phyloP scores from a whole-genome alignment of 345 rosid species.

The Abelmoschus esculentus region DNA sequence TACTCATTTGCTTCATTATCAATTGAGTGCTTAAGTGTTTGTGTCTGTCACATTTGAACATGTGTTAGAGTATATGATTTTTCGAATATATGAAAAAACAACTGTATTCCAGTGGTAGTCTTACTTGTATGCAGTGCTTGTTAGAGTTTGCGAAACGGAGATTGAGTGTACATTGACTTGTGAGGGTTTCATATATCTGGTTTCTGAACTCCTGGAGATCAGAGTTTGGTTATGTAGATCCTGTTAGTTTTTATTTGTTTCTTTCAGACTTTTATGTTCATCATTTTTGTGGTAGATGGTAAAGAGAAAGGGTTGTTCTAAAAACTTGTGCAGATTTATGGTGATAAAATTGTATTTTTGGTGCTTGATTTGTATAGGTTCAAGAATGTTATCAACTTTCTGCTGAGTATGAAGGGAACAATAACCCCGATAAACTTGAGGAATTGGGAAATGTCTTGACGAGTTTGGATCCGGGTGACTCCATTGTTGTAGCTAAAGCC shows the following conservation, averaged over 20 bases:
- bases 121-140: background rate
- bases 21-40: background rate
- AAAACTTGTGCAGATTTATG: background rate
- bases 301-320: conserved; percentile 7
- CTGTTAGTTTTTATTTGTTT: background rate
- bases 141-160: background rate
- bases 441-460: conserved; percentile 81
- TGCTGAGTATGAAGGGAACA: conserved; percentile 87
- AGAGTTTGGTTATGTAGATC: background rate
- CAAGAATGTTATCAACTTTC: conserved; percentile 95
- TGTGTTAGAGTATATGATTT: background rate
- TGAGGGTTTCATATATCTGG: background rate
- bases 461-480: conserved; percentile 92
- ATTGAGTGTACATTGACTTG: background rate
- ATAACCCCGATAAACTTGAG: conserved; percentile 65
- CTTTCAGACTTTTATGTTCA: background rate
- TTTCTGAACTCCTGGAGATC: background rate
- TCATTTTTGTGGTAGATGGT: background rate
- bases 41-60: no score
- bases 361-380: conserved; percentile 43
- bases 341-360: background rate
- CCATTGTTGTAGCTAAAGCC: conserved; percentile 81
- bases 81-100: background rate
- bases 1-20: background rate
- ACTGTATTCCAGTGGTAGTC: background rate